Evolutionary conservation across 2,329 filamentous ascomycete genomes (phyloP), one percentile per base, ranked within the genome.

Genomic region (Pseudonectria buxi): DNA sequence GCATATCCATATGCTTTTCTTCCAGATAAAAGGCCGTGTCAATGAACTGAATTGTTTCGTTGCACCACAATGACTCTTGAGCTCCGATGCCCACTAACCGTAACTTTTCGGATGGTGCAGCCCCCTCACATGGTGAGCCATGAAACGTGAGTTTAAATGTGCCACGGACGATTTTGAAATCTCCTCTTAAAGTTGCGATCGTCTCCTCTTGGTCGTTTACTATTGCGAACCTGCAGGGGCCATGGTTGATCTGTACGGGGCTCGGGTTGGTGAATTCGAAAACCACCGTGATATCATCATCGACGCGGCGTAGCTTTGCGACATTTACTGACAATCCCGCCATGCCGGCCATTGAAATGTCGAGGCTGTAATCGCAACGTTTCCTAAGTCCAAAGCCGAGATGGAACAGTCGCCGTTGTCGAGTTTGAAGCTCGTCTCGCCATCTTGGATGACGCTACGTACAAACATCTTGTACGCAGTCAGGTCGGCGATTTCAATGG

Each of bases 161-260:
- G 10, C 51, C 55, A 18, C 44, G 43, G 27, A 45, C 43, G 18
- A 62, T 55, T 22, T 44, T 49, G 32, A 63, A 30, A 3, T 48
- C 37, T 2, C 57, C 60, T 32, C 43, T 50, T 27, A 62, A 33
- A 28, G 45, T 39, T 18, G 54, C 55, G 24, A 60, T 27, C 10
- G 43, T 37, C 27, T 54, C 40, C n/a, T 47, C 48, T 13, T 44
- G 39, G 14, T 44, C 41, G 26, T 53, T 54, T 26, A 48, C 44
- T 14, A 63, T 41, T 37, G 58, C 55, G 18, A 63, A 62, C 12
- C 45, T 35, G 35, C 54, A 55, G n/a, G 36, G 26, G 3, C 55
- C 58, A 33, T 56, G 46, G 22, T 56, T 49, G 6, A 63, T 49
- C 38, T 60, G 56, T 24, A 61, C 45, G 4, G 53, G 48, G 13